Base-by-base conservation (phyloP, 768 basidiomycete species). In the Boletus vermiculosoides region DNA sequence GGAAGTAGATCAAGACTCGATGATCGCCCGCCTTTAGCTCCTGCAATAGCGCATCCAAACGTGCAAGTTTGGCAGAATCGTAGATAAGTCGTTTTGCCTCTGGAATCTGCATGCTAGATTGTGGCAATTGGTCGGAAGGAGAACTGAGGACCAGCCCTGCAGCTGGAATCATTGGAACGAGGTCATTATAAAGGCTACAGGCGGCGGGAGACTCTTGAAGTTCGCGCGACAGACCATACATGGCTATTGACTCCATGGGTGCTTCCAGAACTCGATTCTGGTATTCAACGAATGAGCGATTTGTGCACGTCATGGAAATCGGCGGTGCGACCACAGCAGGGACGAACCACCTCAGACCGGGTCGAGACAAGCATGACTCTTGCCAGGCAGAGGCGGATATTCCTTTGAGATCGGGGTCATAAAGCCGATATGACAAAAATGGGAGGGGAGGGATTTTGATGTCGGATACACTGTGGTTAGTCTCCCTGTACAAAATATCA, bases 1-100 rank as follows among this genome's bases (percentile, higher is more conserved):
- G 97, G 86, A 98, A 98, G 76, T 98, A 99, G 20, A 99, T 81
- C 64, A 99, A 74, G 15, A 96, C 93, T 45, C 94, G 87, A 73
- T 99, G 97, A 59, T 95, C 95, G 1, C 87, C 90, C 36, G 85
- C 80, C 75, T 97, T 98, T 55, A 99, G 85, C 66, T 96, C 92
- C 58, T 92, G 89, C 9, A 99, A 78, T n/a, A 99, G 77, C 22
- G 80, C 67, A 71, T 99, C 97, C 47, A 99, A 80, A 30, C 91
- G 83, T 39, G 94, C 92, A 34, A 99, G 85, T 74, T 99, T 99
- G 37, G 90, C 96, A 28, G 96, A 98, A 71, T 99, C 96, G 60
- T 92, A 94, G 49, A 99, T 90, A 25, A 99, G 83, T 50, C 96
- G 82, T 73, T 97, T 95, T 45, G 92, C 90, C 60, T 98, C 93